phyloP scores from a whole-genome alignment of 2,329 filamentous ascomycete species.

The Fulvia fulva region DNA sequence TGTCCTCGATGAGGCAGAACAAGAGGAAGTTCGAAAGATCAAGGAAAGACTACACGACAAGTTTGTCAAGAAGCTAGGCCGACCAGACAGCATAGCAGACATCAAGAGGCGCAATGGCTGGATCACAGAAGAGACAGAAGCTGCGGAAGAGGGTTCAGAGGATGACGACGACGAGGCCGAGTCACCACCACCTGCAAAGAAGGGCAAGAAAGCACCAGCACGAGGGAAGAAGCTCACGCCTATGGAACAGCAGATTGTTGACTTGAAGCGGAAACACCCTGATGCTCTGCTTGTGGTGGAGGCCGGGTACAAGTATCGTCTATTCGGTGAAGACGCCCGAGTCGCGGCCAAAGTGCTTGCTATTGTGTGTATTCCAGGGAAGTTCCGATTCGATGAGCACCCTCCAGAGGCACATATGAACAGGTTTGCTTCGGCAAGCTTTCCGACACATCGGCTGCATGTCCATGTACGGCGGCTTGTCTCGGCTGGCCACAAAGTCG shows the following conservation, averaged over 20 bases:
- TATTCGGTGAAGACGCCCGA: slow-evolving; percentile 93
- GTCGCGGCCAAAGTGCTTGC: slow-evolving; percentile 84
- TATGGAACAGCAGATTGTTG: slow-evolving; percentile 87
- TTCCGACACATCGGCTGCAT: slow-evolving; percentile 83
- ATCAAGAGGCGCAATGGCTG: slow-evolving; percentile 59
- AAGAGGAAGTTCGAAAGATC: slow-evolving; percentile 51
- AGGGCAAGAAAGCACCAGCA: slow-evolving; percentile 47
- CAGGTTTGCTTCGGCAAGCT: slow-evolving; percentile 90
- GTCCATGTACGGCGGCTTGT: slow-evolving; percentile 94
- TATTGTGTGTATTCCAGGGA: slow-evolving; percentile 95
- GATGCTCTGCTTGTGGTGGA: slow-evolving; percentile 90
- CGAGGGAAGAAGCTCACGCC: slow-evolving; percentile 87
- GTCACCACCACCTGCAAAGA: slow-evolving; percentile 46
- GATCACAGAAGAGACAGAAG: slow-evolving; percentile 52
- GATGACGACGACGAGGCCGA: slow-evolving; percentile 53
- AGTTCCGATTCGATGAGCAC: slow-evolving; percentile 90
- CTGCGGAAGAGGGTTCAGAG: slow-evolving; percentile 51
- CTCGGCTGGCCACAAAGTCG: slow-evolving; percentile 89
- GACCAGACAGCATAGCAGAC: slow-evolving; percentile 72
- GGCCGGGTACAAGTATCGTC: slow-evolving; percentile 96
- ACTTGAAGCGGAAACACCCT: slow-evolving; percentile 86
- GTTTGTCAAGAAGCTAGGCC: slow-evolving; percentile 87
- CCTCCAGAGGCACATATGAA: slow-evolving; percentile 87
- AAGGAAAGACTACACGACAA: slow-evolving; percentile 73
- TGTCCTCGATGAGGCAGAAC: slow-evolving; percentile 42